A percentile compares a stretch with the other conserved stretches of the same genome.
Conservation (phyloP, 2,329 filamentous ascomycete genomes). For the Fusarium cicatricum region DNA sequence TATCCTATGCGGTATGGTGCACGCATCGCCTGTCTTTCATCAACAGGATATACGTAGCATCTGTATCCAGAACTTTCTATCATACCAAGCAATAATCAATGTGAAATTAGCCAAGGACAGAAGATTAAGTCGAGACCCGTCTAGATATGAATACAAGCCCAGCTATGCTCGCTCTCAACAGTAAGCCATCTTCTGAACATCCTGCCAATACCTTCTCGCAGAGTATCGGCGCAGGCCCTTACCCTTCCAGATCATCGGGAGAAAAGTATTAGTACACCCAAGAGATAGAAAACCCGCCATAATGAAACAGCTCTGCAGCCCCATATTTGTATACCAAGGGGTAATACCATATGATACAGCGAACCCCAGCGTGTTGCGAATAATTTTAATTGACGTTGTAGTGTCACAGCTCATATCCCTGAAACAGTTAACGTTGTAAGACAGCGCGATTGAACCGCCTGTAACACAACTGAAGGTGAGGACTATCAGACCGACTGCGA, state of each 20-base stretch:
- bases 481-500: slow-evolving; percentile 46
- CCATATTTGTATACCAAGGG: slow-evolving; percentile 45
- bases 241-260: slow-evolving; percentile 44
- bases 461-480: slow-evolving; percentile 44
- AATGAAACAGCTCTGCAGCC: slow-evolving; percentile 47
- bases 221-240: slow-evolving; percentile 37
- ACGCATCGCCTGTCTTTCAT: no score
- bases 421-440: slow-evolving; percentile 48
- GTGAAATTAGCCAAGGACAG: no score
- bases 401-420: no score
- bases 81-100: no score
- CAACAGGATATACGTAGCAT: no score
- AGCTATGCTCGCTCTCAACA: no score
- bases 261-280: slow-evolving; percentile 39
- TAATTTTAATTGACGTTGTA: no score
- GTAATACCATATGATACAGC: slow-evolving; percentile 43
- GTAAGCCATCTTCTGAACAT: slow-evolving; percentile 1
- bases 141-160: no score
- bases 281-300: slow-evolving; percentile 40
- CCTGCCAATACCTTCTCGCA: slow-evolving; percentile 9
- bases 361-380: slow-evolving; percentile 39
- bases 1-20: no score
- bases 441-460: slow-evolving; percentile 43
- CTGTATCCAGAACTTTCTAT: no score
- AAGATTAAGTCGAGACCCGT: no score